These are phyloP conservation scores for Termitomyces sp. DNA, from an alignment of 768 basidiomycete genomes.

Conservation along the genomic window DNA sequence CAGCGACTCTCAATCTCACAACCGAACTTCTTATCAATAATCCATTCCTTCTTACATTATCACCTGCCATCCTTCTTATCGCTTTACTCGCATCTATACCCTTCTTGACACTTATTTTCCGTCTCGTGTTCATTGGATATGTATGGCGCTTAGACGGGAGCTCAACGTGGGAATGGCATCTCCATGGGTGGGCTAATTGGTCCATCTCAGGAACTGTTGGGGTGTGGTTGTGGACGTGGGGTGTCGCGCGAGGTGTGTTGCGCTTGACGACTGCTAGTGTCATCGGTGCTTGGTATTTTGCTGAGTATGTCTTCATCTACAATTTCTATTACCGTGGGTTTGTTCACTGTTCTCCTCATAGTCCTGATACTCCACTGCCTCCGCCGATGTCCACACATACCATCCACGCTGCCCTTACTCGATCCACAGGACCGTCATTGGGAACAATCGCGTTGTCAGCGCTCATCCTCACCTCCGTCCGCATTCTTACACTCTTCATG, in stretches of 20 bases:
- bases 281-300: slow-evolving; percentile 90
- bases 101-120: slow-evolving; percentile 72
- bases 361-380: slow-evolving; percentile 32
- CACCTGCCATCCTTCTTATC: slow-evolving; percentile 64
- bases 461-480: slow-evolving; percentile 68
- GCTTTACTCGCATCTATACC: slow-evolving; percentile 70
- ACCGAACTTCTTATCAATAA: slow-evolving; percentile 66
- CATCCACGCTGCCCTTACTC: slow-evolving; percentile 71
- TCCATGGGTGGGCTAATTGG: slow-evolving; percentile 35
- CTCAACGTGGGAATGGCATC: slow-evolving; percentile 32
- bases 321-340: neutral
- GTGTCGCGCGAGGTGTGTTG: slow-evolving; percentile 73
- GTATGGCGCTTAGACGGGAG: slow-evolving; percentile 14
- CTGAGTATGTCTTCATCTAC: slow-evolving; percentile 31
- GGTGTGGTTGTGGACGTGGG: slow-evolving; percentile 72
- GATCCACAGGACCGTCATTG: slow-evolving; percentile 76
- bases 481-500: slow-evolving; percentile 45
- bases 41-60: slow-evolving; percentile 70
- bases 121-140: slow-evolving; percentile 69
- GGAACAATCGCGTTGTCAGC: slow-evolving; percentile 77
- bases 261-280: slow-evolving; percentile 76
- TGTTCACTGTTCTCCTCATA: slow-evolving; percentile 6
- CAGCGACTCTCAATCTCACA: slow-evolving; percentile 50
- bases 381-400: slow-evolving; percentile 59
- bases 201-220: slow-evolving; percentile 44